Evolutionary conservation across 1,284 basidiomycete species (phyloP), one percentile per base, ranked within the genome.

Genomic region (Schizopora paradoxa): DNA sequence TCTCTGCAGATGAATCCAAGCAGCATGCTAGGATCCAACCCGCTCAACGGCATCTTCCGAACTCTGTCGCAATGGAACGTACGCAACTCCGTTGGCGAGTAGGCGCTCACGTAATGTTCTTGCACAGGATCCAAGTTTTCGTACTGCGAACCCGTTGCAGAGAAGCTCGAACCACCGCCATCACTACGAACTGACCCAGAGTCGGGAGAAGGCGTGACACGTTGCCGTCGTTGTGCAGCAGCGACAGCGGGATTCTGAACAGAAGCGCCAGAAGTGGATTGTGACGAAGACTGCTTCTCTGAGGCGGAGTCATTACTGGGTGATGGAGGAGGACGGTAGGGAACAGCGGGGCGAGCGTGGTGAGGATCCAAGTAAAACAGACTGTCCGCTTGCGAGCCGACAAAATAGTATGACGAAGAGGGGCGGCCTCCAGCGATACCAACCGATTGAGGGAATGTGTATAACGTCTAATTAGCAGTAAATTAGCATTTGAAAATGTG

Each of bases 301-400:
- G 82, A 61, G 1, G 81, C 80, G 2, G 75, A 77, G 2, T 79
- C 79, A 0, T 78, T 74, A 5, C 68, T 46, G 0, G 77, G 72
- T 32, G 45, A 14, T 32, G 80, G 78, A 1, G 82, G 77, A 0
- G 76, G 71, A 10, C 84, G 78, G 5, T 94, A 73, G 0, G 87
- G 82, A 7, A 99, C 71, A 0, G 91, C 75, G 0, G 90, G 79
- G 5, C 93, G 79, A 0, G 91, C 77, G 58, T 95, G 83, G 61
- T 98, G 95, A 0, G 95, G 95, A 63, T 99, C 95, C 40, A 98
- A 86, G 61, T 98, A 99, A 66, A 97, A 95, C 5, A 96, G 72
- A 43, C 81, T 86, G 54, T 92, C 86, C 2, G 82, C 86, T 61
- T 98, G 95, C 0, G 83, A 78, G 10, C 92, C 95, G 41, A 98